Evolutionary conservation across 495 filamentous ascomycete genomes (phyloP), one percentile per base, ranked within the genome.

Genomic region (Aspergillus asperescens): DNA sequence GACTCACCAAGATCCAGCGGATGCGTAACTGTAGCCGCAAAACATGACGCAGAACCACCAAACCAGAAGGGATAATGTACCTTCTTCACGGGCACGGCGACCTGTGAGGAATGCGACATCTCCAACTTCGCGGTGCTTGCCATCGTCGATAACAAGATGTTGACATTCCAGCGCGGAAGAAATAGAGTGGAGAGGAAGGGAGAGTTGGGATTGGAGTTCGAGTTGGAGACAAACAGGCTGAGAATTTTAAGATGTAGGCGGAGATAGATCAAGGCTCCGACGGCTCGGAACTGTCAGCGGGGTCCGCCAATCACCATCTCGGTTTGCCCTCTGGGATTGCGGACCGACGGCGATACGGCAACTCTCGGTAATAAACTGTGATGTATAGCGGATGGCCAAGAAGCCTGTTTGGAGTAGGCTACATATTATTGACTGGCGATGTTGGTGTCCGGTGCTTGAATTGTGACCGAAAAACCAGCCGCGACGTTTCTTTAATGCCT

Each of bases 51-150:
- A 62, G 86, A 92, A 19, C 91, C 91, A 32, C 91, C 91, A 69
- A 96, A 95, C 91, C 91, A 96, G 72, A 96, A 93, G 24, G 87
- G 87, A 66, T 89, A 89, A 54, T 79, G 77, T 34, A 85, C 73
- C 61, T 68, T 73, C 52, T 71, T 64, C 52, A 59, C 64, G 29
- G 61, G 58, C 24, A 53, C 51, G 54, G 60, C 45, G 57, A 57
- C 48, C 62, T 55, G 46, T 47, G 38, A 45, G 55, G 65, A 52
- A 35, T 67, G 64, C 32, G 68, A 65, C 56, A 69, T 55, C 47
- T 69, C 48, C 57, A 69, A 46, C 50, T 70, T 68, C 46, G 62
- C 66, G 45, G 61, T 68, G 62, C 67, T 69, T 62, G 66, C 69
- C 70, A 73, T 73, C 61, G 58, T 67, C 61, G 44, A 40, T 41